A percentile compares a stretch with the other conserved stretches of the same genome.
Evolutionary conservation across 192 early-diverging fungal genomes (phyloP).

Genomic region (Coemansia sp.): DNA sequence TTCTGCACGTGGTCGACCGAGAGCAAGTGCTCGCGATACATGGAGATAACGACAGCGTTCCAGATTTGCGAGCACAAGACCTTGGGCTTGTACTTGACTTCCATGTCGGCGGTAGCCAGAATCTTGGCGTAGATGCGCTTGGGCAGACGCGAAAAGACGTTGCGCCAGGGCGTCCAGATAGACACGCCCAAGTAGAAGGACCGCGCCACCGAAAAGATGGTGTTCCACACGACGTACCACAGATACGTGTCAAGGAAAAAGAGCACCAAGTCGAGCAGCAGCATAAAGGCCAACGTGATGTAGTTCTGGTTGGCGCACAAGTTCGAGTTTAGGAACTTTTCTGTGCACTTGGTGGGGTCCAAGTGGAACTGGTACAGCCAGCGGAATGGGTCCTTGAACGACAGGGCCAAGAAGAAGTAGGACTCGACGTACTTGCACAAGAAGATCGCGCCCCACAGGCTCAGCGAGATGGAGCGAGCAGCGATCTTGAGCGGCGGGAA

Average conservation of each 20-base stretch:
- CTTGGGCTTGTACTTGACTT: conserved; percentile 79
- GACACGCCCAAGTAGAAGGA: conserved; percentile 80
- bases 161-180: conserved; percentile 82
- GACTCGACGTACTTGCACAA: conserved; percentile 78
- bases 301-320: conserved; percentile 70
- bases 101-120: conserved; percentile 70
- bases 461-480: conserved; percentile 71
- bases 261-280: conserved; percentile 72
- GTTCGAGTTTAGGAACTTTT: conserved; percentile 58
- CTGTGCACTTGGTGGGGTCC: conserved; percentile 60
- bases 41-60: conserved; percentile 83
- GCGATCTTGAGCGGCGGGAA: conserved; percentile 70
- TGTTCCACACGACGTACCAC: conserved; percentile 89
- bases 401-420: conserved; percentile 80
- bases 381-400: conserved; percentile 75
- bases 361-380: conserved; percentile 62
- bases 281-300: conserved; percentile 74
- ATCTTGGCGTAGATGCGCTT: conserved; percentile 81
- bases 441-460: conserved; percentile 73
- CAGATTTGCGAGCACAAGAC: conserved; percentile 79
- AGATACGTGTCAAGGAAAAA: conserved; percentile 87
- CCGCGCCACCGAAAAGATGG: conserved; percentile 74
- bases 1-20: conserved; percentile 75
- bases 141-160: conserved; percentile 76
- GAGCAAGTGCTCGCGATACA: conserved; percentile 81